These are phyloP conservation scores for Wickerhamomyces silvicola DNA, from an alignment of 805 yeast genomes.

Conservation along the genomic window DNA sequence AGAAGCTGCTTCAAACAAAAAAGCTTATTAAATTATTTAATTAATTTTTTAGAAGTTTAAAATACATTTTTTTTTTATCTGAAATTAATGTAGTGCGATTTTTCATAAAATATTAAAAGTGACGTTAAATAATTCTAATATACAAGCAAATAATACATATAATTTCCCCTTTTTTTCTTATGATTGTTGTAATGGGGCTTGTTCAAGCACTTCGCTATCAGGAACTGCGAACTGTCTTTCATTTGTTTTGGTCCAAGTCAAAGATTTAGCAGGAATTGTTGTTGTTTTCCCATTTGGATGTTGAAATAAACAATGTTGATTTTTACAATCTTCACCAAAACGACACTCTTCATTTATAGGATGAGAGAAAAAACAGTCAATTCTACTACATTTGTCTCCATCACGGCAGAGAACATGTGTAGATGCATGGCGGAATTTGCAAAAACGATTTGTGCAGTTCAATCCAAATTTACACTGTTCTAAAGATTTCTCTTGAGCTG, in stretches of 20 bases:
- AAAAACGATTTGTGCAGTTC: slow-evolving; percentile 68
- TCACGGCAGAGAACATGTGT: slow-evolving; percentile 72
- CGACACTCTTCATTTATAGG: slow-evolving; percentile 77
- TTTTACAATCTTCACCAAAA: slow-evolving; percentile 70
- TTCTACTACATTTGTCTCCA: slow-evolving; percentile 70
- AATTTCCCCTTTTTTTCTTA: no score
- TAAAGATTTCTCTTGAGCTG: slow-evolving; percentile 42
- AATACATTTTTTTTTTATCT: no score
- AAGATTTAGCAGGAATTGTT: slow-evolving; percentile 12
- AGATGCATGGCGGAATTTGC: slow-evolving; percentile 82
- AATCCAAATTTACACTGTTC: slow-evolving; percentile 81
- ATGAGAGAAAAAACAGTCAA: slow-evolving; percentile 79
- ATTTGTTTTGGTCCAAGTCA: slow-evolving; percentile 35
- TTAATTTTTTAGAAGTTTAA: no score
- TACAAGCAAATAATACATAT: no score
- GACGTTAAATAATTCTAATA: no score
- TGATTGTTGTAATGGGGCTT: slow-evolving; percentile 50
- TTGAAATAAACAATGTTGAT: slow-evolving; percentile 60
- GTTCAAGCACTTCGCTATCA: slow-evolving; percentile 66
- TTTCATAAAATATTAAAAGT: no score
- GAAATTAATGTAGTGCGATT: no score
- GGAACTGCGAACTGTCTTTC: slow-evolving; percentile 73
- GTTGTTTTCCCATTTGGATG: slow-evolving; percentile 75
- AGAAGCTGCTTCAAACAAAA: slow-evolving; percentile 69
- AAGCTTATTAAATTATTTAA: slow-evolving; percentile 54